Evolutionary conservation across 164 flowering plant genomes (phyloP).

Genomic region (Saururus chinensis): DNA sequence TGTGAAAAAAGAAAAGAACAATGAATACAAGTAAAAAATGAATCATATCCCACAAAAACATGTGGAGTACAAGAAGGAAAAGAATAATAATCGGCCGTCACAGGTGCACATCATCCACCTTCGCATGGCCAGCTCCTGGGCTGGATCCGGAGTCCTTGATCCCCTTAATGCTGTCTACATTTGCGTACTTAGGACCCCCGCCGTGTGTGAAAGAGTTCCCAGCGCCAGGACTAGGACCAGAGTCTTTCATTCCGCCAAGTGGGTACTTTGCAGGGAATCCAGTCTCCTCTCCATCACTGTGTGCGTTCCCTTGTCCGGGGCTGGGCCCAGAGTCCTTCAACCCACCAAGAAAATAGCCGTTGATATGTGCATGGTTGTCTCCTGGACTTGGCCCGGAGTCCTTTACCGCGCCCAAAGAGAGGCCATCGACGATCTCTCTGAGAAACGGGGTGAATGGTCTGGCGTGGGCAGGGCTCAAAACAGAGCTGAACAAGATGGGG

Average conservation of each 20-base stretch:
- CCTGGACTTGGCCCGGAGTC: constrained; percentile 1
- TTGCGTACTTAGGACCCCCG: not conserved
- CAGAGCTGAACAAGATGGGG: not conserved
- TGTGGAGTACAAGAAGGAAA: too few relatives aligned
- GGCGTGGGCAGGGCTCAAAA: not conserved
- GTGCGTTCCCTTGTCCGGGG: not conserved
- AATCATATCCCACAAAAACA: too few relatives aligned
- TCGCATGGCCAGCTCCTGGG: not conserved
- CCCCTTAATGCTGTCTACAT: not conserved
- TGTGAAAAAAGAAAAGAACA: too few relatives aligned
- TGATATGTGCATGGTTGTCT: not conserved
- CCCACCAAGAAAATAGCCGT: not conserved
- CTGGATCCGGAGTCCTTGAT: not conserved
- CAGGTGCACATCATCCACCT: not conserved
- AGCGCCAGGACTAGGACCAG: not conserved
- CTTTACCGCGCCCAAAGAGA: not conserved
- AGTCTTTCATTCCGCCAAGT: not conserved
- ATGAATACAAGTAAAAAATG: too few relatives aligned
- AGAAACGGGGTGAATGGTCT: not conserved
- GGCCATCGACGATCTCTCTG: not conserved
- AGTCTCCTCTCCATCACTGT: not conserved
- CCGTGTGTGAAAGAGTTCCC: not conserved
- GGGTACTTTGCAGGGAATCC: too few relatives aligned
- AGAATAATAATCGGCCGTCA: not conserved
- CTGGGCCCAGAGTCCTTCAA: not conserved